Evolutionary conservation across 352 stramenopile genomes (phyloP).

Genomic region (Pythium oligandrum): DNA sequence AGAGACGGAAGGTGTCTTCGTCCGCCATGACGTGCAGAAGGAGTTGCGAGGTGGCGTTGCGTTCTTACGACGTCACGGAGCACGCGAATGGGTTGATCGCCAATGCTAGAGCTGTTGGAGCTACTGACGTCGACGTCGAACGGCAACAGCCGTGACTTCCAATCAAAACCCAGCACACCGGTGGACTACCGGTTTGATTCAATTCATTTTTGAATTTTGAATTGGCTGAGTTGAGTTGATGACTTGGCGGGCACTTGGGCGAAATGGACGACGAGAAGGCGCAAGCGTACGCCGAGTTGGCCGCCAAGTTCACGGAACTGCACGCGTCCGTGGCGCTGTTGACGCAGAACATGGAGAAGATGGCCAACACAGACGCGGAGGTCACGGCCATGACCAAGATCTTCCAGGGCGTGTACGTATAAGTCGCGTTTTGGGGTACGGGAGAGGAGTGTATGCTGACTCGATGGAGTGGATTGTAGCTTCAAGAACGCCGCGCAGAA

Average conservation of each 20-base stretch:
- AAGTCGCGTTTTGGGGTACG: not conserved
- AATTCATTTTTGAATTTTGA: too few species aligned
- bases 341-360: slow-evolving; percentile 69
- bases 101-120: too few species aligned
- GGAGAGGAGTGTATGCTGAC: slow-evolving; percentile 5
- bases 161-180: not conserved
- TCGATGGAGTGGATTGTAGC: slow-evolving; percentile 3
- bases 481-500: slow-evolving; percentile 28
- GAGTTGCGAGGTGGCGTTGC: not conserved
- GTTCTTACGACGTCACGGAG: too few species aligned
- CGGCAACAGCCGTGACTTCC: too few species aligned
- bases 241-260: not conserved
- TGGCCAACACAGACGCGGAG: slow-evolving; percentile 63
- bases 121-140: too few species aligned
- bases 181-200: not conserved
- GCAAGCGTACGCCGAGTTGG: slow-evolving; percentile 57
- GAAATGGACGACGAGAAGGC: slow-evolving; percentile 71
- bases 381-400: slow-evolving; percentile 66
- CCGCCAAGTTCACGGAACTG: slow-evolving; percentile 70
- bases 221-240: not conserved
- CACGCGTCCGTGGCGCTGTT: slow-evolving; percentile 67
- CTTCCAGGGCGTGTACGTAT: slow-evolving; percentile 61
- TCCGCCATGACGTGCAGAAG: slow-evolving; percentile 32
- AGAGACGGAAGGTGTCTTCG: slow-evolving; percentile 65
- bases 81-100: slow-evolving; percentile 6